Evolutionary conservation across 1,284 basidiomycete species (phyloP).

Genomic region (Hymenochaete sp.): DNA sequence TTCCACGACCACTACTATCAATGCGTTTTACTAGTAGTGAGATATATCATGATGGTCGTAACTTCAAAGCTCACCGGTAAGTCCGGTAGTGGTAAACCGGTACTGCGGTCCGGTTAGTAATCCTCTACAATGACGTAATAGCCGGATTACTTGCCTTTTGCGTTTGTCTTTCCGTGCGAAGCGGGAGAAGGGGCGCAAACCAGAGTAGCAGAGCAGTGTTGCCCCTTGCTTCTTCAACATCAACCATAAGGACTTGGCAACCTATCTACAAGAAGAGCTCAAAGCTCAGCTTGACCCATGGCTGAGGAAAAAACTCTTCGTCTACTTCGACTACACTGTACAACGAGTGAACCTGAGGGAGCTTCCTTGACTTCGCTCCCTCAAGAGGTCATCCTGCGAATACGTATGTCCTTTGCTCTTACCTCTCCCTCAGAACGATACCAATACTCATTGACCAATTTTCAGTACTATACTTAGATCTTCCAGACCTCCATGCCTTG

Average conservation of each 20-base stretch:
- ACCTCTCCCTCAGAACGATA: background rate
- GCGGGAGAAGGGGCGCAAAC: too few species aligned
- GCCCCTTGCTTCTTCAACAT: background rate
- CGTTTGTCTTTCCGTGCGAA: too few species aligned
- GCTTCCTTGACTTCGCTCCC: too few species aligned
- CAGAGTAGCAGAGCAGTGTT: background rate
- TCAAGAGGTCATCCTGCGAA: conserved; percentile 16
- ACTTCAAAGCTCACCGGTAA: too few species aligned
- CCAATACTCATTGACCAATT: background rate
- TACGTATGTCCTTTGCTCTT: conserved; percentile 8
- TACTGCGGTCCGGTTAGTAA: too few species aligned
- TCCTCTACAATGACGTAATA: too few species aligned
- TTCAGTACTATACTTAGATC: conserved; percentile 53
- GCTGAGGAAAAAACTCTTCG: conserved; percentile 4
- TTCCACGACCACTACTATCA: background rate
- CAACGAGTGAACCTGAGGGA: too few species aligned
- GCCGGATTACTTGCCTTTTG: too few species aligned
- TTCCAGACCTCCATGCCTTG: conserved; percentile 55
- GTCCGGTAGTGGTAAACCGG: too few species aligned
- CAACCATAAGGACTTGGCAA: background rate
- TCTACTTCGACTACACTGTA: too few species aligned
- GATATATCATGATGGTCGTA: too few species aligned
- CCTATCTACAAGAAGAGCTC: background rate
- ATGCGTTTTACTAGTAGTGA: background rate
- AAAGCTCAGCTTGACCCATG: background rate